Evolutionary conservation across 352 stramenopile genomes (phyloP).

Genomic region (Elongisporangium senticosum): DNA sequence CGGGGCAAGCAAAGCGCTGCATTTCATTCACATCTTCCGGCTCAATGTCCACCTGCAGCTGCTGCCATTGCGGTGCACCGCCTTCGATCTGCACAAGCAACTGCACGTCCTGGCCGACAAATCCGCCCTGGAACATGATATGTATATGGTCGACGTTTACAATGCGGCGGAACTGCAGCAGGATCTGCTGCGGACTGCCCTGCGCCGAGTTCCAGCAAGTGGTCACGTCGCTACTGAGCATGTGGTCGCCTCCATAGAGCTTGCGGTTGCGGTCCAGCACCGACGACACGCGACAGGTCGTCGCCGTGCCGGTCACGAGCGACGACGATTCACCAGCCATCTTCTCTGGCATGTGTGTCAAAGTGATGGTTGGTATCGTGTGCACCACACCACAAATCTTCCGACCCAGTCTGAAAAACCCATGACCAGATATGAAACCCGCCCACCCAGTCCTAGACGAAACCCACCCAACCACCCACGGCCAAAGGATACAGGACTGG

Average conservation of each 20-base stretch:
- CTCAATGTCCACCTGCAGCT: conserved; percentile 20
- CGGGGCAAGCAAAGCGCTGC: conserved; percentile 17
- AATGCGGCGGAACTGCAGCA: conserved; percentile 50
- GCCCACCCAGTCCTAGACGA: no score
- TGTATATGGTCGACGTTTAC: conserved; percentile 31
- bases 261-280: conserved; percentile 62
- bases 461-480: no score
- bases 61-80: conserved; percentile 17
- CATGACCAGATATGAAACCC: not conserved
- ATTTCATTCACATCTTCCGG: conserved; percentile 50
- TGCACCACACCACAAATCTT: conserved; percentile 4
- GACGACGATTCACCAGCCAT: conserved; percentile 6
- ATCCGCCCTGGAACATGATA: conserved; percentile 77
- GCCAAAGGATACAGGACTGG: not conserved
- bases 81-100: conserved; percentile 19
- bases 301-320: conserved; percentile 30
- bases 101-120: conserved; percentile 57
- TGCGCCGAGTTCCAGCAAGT: conserved; percentile 75
- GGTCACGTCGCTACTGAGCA: conserved; percentile 36
- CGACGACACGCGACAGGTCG: conserved; percentile 58
- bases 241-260: conserved; percentile 52
- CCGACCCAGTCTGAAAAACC: no score
- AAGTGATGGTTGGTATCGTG: not conserved
- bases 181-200: conserved; percentile 53
- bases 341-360: not conserved